Percentiles rank a stretch among this genome's conserved stretches.
These are phyloP conservation scores for Candida ortonii DNA, from an alignment of 805 yeast genomes.

Conservation along the genomic window DNA sequence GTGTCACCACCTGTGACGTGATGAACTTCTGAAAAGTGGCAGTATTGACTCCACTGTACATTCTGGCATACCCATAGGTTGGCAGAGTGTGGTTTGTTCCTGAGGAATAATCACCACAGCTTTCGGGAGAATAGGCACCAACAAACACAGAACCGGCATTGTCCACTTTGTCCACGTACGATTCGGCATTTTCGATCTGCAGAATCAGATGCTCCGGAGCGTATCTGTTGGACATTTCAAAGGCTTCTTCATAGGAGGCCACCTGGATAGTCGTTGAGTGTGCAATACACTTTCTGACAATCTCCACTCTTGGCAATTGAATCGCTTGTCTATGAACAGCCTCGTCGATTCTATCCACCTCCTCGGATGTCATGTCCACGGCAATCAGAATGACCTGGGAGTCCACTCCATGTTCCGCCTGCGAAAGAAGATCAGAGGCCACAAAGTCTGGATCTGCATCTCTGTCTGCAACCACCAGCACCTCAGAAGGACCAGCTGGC, in stretches of 20 bases:
- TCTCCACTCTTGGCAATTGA: conserved; percentile 85
- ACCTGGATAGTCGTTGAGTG: conserved; percentile 84
- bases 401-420: conserved; percentile 98
- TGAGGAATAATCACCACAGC: conserved; percentile 96
- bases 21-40: conserved; percentile 93
- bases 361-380: conserved; percentile 58
- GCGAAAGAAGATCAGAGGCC: conserved; percentile 93
- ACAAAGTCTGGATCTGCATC: conserved; percentile 92
- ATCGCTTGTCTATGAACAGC: conserved; percentile 85
- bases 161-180: conserved; percentile 68
- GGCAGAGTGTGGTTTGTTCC: conserved; percentile 99
- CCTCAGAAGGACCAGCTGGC: conserved; percentile 99
- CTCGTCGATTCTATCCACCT: conserved; percentile 67
- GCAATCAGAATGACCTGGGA: conserved; percentile 94
- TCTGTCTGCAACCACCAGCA: conserved; percentile 88
- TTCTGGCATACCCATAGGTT: conserved; percentile 96
- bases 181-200: conserved; percentile 77
- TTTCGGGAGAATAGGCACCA: conserved; percentile 94
- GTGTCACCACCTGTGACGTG: conserved; percentile 87
- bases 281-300: conserved; percentile 85
- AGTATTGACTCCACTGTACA: conserved; percentile 96
- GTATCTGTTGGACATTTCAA: conserved; percentile 81
- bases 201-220: conserved; percentile 98
- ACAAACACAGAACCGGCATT: conserved; percentile 97
- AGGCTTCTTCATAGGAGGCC: conserved; percentile 70